A percentile compares a stretch with the other conserved stretches of the same genome.
Evolutionary conservation across 2,329 filamentous ascomycete species (phyloP).

Genomic region (Dothistroma pini): DNA sequence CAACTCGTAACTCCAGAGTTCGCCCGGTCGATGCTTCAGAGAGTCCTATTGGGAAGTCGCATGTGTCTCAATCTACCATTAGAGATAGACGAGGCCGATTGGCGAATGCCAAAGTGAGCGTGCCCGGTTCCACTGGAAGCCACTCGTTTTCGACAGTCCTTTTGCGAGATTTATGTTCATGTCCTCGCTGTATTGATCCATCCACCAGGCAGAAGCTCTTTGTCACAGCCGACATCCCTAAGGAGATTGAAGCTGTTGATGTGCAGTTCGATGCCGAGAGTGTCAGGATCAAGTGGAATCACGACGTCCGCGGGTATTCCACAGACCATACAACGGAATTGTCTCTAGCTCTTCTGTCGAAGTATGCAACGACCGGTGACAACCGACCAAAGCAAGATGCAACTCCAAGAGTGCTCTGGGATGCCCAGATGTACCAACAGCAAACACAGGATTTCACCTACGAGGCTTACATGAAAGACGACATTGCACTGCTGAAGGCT

Average conservation of each 20-base stretch:
- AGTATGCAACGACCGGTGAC: neutral
- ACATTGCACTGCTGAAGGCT: slow-evolving; percentile 56
- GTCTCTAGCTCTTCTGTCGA: slow-evolving; percentile 9
- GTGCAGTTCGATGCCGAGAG: slow-evolving; percentile 32
- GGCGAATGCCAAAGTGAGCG: neutral
- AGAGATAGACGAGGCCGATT: neutral
- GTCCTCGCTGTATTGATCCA: slow-evolving; percentile 55
- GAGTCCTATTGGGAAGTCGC: too few relatives aligned
- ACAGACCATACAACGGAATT: slow-evolving; percentile 42
- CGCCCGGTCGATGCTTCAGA: too few relatives aligned
- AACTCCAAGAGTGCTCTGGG: slow-evolving; percentile 38
- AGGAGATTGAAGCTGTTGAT: slow-evolving; percentile 41
- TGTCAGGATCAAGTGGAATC: slow-evolving; percentile 55
- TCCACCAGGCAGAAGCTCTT: slow-evolving; percentile 63
- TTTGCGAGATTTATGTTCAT: slow-evolving; percentile 58
- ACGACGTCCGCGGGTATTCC: slow-evolving; percentile 49
- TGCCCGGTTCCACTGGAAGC: neutral
- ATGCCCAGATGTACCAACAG: slow-evolving; percentile 42
- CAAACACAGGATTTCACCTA: slow-evolving; percentile 63
- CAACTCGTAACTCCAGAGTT: too few relatives aligned
- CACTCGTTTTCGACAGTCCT: slow-evolving; percentile 27
- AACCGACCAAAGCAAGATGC: neutral
- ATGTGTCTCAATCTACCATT: too few relatives aligned
- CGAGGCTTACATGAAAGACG: slow-evolving; percentile 64
- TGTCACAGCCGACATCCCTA: slow-evolving; percentile 61